Evolutionary conservation across 1,284 basidiomycete species (phyloP).

Genomic region (Coniferiporia sulphurascens): DNA sequence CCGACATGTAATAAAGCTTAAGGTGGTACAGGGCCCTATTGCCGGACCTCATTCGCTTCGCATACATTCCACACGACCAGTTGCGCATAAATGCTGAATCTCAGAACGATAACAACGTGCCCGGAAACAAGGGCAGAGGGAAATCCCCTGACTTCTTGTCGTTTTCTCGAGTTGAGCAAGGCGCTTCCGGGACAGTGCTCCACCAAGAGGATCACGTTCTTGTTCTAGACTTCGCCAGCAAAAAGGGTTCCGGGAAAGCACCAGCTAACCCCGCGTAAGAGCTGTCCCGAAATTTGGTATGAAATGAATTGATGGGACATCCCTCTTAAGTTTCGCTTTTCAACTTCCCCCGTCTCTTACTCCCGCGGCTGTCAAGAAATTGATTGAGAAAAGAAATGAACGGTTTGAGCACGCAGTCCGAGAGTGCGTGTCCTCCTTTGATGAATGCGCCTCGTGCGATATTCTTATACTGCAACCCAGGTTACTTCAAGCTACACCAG

Average conservation of each 20-base stretch:
- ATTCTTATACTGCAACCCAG: slow-evolving; percentile 32
- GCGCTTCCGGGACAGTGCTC: slow-evolving; percentile 15
- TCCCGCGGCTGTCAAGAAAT: slow-evolving; percentile 57
- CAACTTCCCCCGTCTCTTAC: slow-evolving; percentile 47
- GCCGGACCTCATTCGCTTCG: slow-evolving; percentile 78
- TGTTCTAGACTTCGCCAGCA: slow-evolving; percentile 69
- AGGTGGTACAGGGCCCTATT: slow-evolving; percentile 57
- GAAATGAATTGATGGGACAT: background rate
- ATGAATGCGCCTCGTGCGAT: background rate
- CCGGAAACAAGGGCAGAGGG: slow-evolving; percentile 20
- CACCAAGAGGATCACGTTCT: slow-evolving; percentile 60
- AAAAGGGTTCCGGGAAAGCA: slow-evolving; percentile 39
- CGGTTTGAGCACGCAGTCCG: slow-evolving; percentile 66
- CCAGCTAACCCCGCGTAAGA: slow-evolving; percentile 26
- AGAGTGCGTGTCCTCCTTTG: slow-evolving; percentile 42
- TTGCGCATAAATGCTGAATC: slow-evolving; percentile 52
- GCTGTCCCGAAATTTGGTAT: background rate
- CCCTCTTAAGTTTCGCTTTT: slow-evolving; percentile 34
- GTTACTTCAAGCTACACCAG: slow-evolving; percentile 53
- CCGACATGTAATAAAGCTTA: background rate
- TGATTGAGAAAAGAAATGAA: slow-evolving; percentile 70
- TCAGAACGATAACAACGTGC: slow-evolving; percentile 21
- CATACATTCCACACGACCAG: slow-evolving; percentile 70
- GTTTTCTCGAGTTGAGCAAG: slow-evolving; percentile 13
- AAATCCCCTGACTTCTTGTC: slow-evolving; percentile 39